Conservation (phyloP, 164 flowering plant genomes). For the Akebia trifoliata region DNA sequence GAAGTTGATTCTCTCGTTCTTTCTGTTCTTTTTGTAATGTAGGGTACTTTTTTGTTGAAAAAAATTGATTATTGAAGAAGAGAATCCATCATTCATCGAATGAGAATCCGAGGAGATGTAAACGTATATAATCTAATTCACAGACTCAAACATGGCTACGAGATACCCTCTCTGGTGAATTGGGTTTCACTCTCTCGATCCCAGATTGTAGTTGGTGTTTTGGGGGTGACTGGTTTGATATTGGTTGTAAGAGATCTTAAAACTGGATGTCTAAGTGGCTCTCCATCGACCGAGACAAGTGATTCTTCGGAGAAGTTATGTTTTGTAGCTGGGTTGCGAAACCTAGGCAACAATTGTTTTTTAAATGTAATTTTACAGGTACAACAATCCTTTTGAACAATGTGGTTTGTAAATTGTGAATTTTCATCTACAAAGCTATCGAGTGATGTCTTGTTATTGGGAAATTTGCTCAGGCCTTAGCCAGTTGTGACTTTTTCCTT, state of each 20-base stretch:
- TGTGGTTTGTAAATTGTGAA: background rate
- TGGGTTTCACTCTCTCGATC: conserved; percentile 39
- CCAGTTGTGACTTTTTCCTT: conserved; percentile 60
- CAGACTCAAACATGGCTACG: conserved; percentile 28
- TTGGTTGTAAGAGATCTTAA: conserved; percentile 33
- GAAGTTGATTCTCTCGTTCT: no score
- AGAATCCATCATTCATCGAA: background rate
- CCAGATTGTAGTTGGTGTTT: conserved; percentile 34
- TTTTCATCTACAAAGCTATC: background rate
- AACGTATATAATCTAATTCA: conserved; percentile 17
- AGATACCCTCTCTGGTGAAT: conserved; percentile 18
- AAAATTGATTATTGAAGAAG: no score
- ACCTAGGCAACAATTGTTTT: conserved; percentile 91
- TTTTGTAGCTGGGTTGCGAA: conserved; percentile 69
- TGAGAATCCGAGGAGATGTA: conserved; percentile 24
- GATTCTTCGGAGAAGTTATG: conserved; percentile 19
- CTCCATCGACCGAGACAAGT: conserved; percentile 20
- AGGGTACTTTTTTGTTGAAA: no score
- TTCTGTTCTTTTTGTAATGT: background rate
- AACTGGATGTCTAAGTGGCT: conserved; percentile 21
- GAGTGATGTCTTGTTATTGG: background rate
- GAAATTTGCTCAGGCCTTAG: conserved; percentile 53
- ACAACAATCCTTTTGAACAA: background rate
- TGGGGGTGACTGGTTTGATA: conserved; percentile 49
- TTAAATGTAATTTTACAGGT: conserved; percentile 91